Evolutionary conservation across 2,329 filamentous ascomycete genomes (phyloP).

Genomic region (Penicillium brevicompactum): DNA sequence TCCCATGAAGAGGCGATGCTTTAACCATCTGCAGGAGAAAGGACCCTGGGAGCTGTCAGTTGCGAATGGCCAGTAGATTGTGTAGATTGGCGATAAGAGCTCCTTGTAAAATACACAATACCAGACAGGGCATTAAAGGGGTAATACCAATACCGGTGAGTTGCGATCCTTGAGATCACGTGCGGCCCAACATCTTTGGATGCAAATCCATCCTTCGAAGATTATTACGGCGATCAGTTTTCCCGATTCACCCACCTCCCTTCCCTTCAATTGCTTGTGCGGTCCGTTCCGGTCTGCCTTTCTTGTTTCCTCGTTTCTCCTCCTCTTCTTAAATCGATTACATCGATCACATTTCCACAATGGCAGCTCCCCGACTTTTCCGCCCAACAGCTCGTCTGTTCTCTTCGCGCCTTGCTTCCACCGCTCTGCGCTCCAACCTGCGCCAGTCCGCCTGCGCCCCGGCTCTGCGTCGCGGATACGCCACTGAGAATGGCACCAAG

Average conservation of each 20-base stretch:
- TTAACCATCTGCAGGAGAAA: neutral
- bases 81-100: neutral
- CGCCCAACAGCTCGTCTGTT: conserved; percentile 66
- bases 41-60: neutral
- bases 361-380: conserved; percentile 64
- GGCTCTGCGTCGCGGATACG: conserved; percentile 57
- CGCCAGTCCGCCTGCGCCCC: conserved; percentile 53
- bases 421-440: conserved; percentile 57
- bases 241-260: conserved; percentile 2
- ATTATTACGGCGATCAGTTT: conserved; percentile 17
- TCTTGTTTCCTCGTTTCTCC: conserved; percentile 18
- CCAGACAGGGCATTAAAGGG: neutral
- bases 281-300: conserved; percentile 22
- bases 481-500: conserved; percentile 67
- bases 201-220: conserved; percentile 24
- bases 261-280: conserved; percentile 14
- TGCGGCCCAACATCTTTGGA: conserved; percentile 40
- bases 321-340: conserved; percentile 30
- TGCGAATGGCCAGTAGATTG: neutral
- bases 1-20: neutral
- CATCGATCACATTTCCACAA: conserved; percentile 55
- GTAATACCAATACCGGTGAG: conserved; percentile 38
- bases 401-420: conserved; percentile 54
- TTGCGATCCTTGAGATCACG: conserved; percentile 28
- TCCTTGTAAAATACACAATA: conserved; percentile 1